A percentile compares a stretch with the other conserved stretches of the same genome.
phyloP scores from a whole-genome alignment of 2,329 filamentous ascomycete genomes.

The Pseudogymnoascus sp. region DNA sequence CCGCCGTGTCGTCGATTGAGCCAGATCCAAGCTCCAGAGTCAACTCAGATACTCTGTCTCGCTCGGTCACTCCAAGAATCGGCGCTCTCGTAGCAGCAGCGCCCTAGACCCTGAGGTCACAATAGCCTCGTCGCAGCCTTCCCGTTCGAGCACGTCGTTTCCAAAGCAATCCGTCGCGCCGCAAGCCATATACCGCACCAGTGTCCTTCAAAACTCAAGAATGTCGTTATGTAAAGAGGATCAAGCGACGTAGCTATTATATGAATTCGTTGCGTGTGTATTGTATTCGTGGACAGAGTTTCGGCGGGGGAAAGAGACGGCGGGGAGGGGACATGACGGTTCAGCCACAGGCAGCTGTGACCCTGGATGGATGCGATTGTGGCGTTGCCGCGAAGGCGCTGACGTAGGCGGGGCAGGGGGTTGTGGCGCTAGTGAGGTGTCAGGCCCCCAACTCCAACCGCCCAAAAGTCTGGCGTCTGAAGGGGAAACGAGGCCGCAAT shows the following conservation, averaged over 20 bases:
- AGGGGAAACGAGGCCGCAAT: not conserved
- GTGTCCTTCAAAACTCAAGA: not conserved
- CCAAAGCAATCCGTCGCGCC: not conserved
- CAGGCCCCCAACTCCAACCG: not conserved
- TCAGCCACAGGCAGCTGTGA: conserved; percentile 5
- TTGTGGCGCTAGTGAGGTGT: not conserved
- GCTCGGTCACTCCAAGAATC: not conserved
- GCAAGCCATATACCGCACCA: not conserved
- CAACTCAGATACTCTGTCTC: not conserved
- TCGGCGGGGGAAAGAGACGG: not conserved
- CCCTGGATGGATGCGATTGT: not conserved
- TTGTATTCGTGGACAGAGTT: not conserved
- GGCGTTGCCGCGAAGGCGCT: conserved; percentile 4
- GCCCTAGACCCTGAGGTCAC: not conserved
- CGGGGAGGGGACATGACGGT: not conserved
- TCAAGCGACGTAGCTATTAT: not conserved
- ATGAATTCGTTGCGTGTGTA: not conserved
- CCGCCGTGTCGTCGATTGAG: not conserved
- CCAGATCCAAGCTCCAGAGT: not conserved
- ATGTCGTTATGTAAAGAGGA: not conserved
- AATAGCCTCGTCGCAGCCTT: not conserved
- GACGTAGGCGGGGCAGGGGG: conserved; percentile 2
- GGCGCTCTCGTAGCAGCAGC: not conserved
- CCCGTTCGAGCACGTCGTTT: not conserved
- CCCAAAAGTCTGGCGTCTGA: not conserved